Base-by-base conservation (phyloP, 1,284 basidiomycete genomes). In the Ceratobasidium sp. region DNA sequence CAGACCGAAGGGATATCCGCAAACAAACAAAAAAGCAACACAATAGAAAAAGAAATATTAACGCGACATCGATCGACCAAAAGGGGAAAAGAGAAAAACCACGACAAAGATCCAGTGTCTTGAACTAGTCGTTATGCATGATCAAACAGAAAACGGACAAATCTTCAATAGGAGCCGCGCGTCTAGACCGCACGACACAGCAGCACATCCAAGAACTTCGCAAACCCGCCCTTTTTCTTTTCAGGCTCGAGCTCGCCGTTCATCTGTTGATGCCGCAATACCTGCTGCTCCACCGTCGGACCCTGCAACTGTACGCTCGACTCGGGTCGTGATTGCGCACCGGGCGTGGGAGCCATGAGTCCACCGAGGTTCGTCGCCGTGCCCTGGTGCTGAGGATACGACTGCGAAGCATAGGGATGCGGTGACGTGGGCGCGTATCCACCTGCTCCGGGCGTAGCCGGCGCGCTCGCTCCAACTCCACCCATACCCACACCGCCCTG, bases 401-500 rank as follows among this genome's bases (percentile, higher is more conserved):
- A 64, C 44, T 60, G 60, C 28, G 42, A 64, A 26, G 72, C 60
- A 26, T 75, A 64, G 18, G 72, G 60, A 18, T 75, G 72, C 15
- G 72, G 61, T 3, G 72, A 75, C 10, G 68, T n/a, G n/a, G 72
- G 0, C 72, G 72, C 51, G 56, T 64, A 75, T 15, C n/a, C n/a
- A n/a, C 55, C 72, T n/a, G 46, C 72, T 15, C 13, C 60, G 28
- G 72, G 72, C 3, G 72, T 46, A 7, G 60, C 46, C 6, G 72
- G 72, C 13, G 72, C 72, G 15, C 5, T 42, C 61, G 81, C 46
- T 72, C 78, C 75, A 80, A 83, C 55, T 61, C 79, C 42, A 55
- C 77, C 23, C 53, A 77, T 18, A 79, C 82, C 33, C 72, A 75
- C 18, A 77, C 79, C 33, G 73, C 72, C 72, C 60, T 75, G 72